Evolutionary conservation across 352 stramenopile species (phyloP).

Genomic region (Globisporangium rhizosaccharum): DNA sequence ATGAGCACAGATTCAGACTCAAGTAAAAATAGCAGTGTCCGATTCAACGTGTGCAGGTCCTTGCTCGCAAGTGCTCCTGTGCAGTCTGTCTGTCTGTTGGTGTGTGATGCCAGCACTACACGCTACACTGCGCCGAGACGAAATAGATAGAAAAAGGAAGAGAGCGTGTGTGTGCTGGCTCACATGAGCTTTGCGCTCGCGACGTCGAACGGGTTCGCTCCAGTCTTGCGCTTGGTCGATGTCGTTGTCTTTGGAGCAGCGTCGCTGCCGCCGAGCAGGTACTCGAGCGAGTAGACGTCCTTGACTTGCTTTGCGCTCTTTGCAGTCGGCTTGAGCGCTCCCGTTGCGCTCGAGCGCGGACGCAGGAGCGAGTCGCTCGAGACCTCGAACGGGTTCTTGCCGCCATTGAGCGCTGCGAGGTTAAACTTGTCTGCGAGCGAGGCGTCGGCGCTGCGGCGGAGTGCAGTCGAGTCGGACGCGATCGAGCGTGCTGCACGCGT

Average conservation of each 20-base stretch:
- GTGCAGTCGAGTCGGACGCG: conserved; percentile 1
- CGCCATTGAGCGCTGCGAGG: conserved; percentile 51
- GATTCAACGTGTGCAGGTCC: too few relatives aligned
- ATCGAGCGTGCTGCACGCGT: conserved; percentile 9
- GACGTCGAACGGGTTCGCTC: conserved; percentile 50
- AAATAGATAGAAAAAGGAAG: conserved; percentile 1
- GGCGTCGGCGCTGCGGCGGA: conserved; percentile 10
- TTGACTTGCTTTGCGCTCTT: conserved; percentile 30
- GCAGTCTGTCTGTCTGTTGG: too few relatives aligned
- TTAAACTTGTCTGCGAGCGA: conserved; percentile 60
- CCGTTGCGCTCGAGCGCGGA: background rate
- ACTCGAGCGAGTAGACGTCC: conserved; percentile 64
- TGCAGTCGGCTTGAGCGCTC: conserved; percentile 19
- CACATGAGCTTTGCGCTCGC: conserved; percentile 68
- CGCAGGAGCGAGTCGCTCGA: conserved; percentile 39
- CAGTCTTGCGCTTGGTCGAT: conserved; percentile 17
- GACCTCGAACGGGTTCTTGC: conserved; percentile 67
- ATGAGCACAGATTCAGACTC: too few relatives aligned
- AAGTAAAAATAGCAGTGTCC: too few relatives aligned
- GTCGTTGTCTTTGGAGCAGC: conserved; percentile 8
- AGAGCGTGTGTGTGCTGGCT: background rate
- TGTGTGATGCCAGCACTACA: too few relatives aligned
- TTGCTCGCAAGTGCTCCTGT: too few relatives aligned
- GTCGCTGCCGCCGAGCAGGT: conserved; percentile 37
- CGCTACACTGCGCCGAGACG: too few relatives aligned